Evolutionary conservation across 2,329 filamentous ascomycete species (phyloP), one percentile per base, ranked within the genome.

Genomic region (Fusarium burgessii): DNA sequence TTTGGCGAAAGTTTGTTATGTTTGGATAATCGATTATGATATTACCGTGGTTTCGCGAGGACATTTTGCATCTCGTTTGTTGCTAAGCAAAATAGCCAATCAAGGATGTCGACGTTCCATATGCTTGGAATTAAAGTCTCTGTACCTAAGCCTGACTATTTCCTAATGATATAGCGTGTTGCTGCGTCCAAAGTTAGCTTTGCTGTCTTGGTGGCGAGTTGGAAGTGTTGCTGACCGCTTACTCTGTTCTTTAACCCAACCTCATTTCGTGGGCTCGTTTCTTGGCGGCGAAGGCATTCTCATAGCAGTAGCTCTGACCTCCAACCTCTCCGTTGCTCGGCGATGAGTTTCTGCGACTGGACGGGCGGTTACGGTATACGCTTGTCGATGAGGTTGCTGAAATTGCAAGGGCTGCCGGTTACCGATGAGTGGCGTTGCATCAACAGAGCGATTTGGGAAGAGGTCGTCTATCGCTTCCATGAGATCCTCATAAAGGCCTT

Each of bases 381-480:
- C 64, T 23, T 55, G 56, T 5, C 32, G 58, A n/a, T 62, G 36
- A 4, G 56, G 15, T 5, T 67, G 64, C 7, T 33, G 20, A 33
- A 62, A 5, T 9, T 66, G 62, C 15, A 62, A 50, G 3, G 56
- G 49, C 32, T 50, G 63, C 10, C 38, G 49, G 15, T 56, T 67
- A 1, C 62, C 8, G 7, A 68, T 42, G 10, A 67, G 38, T 15
- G 56, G 33, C n/a, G 63, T 20, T 14, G 63, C 50, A 18, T 62
- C 56, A n/a, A 38, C 6, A 13, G 64, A 50, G 12, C 13, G 57
- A 8, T 41, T 56, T 6, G 64, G 64, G 8, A 68, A 67, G 5
- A 67, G 64, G 14, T 67, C 64, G 7, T 68, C 64, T 18, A 67
- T 68, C 7, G 64, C 64, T 36, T 67, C 64, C 35, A 62, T 27